These are phyloP conservation scores for Medicago truncatula DNA, from an alignment of 306 rosid species.

Conservation along the genomic window MtrunA17r5.0-ANR NC_053042.1:12339501-12340000, in stretches of 20 bases:
- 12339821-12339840: slow-evolving; percentile 6
- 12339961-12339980: slow-evolving; percentile 14
- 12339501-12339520: slow-evolving; percentile 2
- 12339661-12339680: slow-evolving; percentile 2
- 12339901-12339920: neutral
- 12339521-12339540: slow-evolving; percentile 18
- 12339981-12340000: slow-evolving; percentile 33
- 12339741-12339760: neutral
- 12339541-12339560: slow-evolving; percentile 25
- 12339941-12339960: slow-evolving; percentile 7
- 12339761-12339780: neutral
- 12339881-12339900: slow-evolving; percentile 30
- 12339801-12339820: slow-evolving; percentile 4
- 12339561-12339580: slow-evolving; percentile 11
- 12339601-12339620: slow-evolving; percentile 22
- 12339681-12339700: slow-evolving; percentile 1
- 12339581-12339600: neutral
- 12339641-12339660: slow-evolving; percentile 13
- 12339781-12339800: neutral
- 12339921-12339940: neutral
- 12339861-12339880: slow-evolving; percentile 13
- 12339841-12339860: slow-evolving; percentile 14
- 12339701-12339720: neutral
- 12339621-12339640: neutral
- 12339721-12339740: neutral